Base-by-base conservation (phyloP, 2,329 filamentous ascomycete genomes). In the Fusarium sp. region DNA sequence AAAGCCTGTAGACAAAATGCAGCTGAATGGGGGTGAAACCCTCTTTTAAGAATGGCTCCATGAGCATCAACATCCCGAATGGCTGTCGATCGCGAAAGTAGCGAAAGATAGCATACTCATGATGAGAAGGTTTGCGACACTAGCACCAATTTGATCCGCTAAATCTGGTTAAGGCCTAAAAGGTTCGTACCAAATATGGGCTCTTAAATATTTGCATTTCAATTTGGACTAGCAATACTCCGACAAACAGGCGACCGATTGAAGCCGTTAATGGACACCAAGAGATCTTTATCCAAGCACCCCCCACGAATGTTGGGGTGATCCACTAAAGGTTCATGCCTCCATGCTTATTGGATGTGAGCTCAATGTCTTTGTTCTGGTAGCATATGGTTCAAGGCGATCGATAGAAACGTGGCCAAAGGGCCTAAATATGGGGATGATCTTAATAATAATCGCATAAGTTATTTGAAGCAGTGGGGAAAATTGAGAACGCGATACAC, bases 141-240 rank as follows among this genome's bases (percentile, higher is more conserved):
- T 26, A 6, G 63, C 35, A 42, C 54, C 52, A 48, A 62, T 69
- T 22, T 1, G 2, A 13, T 7, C 24, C 8, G 8, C 5, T 22
- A 49, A 18, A 20, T 49, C 15, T 7, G 41, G 71, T 7, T 64
- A 67, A 5, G 64, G 38, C 2, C 69, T 56, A 2, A 60, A 66
- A 10, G 57, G 66, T 35, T 44, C 57, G 26, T 63, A 66, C 4
- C 59, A 18, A 2, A 70, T 75, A 64, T 1, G 65, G 49, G 36
- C 68, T 61, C 8, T 65, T 64, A 3, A 20, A 0, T 6, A 18
- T 18, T 13, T 45, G 7, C 17, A 72, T 33, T 14, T 76, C 36
- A 3, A 59, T 39, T 2, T 59, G 69, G 20, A 74, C 72, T 3
- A 69, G 20, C 1, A 47, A 36, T 8, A 64, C 63, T 3, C 39